Percentiles rank a stretch among this genome's conserved stretches.
These are phyloP conservation scores for Schwanniomyces vanrijiae DNA, from an alignment of 805 yeast genomes.

Conservation along the genomic window DNA sequence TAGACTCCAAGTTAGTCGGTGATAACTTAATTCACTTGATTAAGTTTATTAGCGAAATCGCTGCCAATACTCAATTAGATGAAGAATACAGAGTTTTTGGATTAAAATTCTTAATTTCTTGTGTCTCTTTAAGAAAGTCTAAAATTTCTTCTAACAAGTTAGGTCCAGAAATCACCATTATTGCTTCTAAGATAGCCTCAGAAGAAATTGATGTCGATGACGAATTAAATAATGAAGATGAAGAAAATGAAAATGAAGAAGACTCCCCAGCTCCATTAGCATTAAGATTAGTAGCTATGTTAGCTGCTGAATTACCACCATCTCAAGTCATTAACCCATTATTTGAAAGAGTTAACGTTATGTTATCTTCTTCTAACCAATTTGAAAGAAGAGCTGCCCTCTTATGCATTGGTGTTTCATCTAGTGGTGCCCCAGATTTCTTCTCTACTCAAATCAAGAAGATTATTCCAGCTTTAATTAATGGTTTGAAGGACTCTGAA, in stretches of 20 bases:
- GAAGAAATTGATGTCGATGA: constrained; percentile 76
- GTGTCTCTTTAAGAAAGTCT: constrained; percentile 75
- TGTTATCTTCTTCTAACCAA: constrained; percentile 58
- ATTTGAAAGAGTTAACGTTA: constrained; percentile 58
- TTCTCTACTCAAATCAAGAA: constrained; percentile 72
- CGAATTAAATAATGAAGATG: constrained; percentile 76
- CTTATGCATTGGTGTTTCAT: constrained; percentile 76
- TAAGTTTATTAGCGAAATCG: constrained; percentile 72
- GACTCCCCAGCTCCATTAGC: constrained; percentile 76
- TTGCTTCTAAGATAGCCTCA: constrained; percentile 74
- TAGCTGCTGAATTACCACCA: constrained; percentile 87
- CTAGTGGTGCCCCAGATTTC: constrained; percentile 93
- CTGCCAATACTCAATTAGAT: constrained; percentile 63
- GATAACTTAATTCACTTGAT: constrained; percentile 68
- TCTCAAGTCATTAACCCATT: constrained; percentile 85
- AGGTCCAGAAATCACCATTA: constrained; percentile 75
- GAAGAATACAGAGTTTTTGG: constrained; percentile 84
- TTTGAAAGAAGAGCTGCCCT: constrained; percentile 87
- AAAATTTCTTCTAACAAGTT: constrained; percentile 77
- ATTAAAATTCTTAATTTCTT: constrained; percentile 77
- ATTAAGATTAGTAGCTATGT: constrained; percentile 71
- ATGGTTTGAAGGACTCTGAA: constrained; percentile 76
- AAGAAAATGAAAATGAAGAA: constrained; percentile 93
- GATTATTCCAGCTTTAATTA: constrained; percentile 67
- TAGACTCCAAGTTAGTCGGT: constrained; percentile 79